These are phyloP conservation scores for Fusarium gaditjirri DNA, from an alignment of 2,329 filamentous ascomycete species.

Conservation along the genomic window DNA sequence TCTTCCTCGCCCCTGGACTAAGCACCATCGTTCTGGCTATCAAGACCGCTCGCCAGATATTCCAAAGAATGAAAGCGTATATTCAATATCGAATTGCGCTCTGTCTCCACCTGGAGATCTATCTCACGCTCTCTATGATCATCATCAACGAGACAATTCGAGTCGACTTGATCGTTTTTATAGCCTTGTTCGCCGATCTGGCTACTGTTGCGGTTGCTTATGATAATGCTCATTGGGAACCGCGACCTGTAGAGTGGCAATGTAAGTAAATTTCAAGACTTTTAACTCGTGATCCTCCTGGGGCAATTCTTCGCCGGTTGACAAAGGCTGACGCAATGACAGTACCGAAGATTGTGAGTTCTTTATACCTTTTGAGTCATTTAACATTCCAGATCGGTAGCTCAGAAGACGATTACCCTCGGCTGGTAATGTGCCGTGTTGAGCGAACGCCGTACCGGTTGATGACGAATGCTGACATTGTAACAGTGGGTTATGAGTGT, in stretches of 20 bases:
- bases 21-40: constrained; percentile 8
- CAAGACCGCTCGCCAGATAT: constrained; percentile 12
- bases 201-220: constrained; percentile 29
- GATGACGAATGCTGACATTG: fast-evolving
- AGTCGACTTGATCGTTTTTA: constrained; percentile 7
- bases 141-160: constrained; percentile 33
- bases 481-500: constrained; percentile 22
- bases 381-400: too few relatives aligned
- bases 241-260: constrained; percentile 17
- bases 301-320: too few relatives aligned
- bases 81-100: constrained; percentile 31
- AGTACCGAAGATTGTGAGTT: too few relatives aligned
- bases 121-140: constrained; percentile 17
- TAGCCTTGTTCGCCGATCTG: constrained; percentile 5
- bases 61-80: constrained; percentile 31
- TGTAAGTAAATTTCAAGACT: too few relatives aligned
- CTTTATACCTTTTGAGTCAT: too few relatives aligned
- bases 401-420: too few relatives aligned
- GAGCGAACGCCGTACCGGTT: too few relatives aligned
- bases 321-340: background rate
- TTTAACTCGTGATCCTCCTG: too few relatives aligned
- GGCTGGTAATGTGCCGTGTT: too few relatives aligned
- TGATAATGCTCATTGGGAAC: constrained; percentile 31
- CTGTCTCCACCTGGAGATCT: constrained; percentile 17
- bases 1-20: background rate